Evolutionary conservation across 805 yeast genomes (phyloP).

Genomic region (Ogataea naganishii): DNA sequence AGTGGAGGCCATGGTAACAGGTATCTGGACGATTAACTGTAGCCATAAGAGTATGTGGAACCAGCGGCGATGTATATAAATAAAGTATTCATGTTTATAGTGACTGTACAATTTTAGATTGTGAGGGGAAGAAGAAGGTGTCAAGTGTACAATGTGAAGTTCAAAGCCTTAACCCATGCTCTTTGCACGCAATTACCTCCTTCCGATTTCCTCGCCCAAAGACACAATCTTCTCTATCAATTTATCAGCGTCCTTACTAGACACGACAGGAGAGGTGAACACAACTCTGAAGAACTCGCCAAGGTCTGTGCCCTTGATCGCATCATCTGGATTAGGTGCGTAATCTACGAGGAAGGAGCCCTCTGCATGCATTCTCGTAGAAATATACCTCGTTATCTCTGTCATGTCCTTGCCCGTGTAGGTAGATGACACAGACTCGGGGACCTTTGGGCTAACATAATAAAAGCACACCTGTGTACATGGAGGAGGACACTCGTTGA

Average conservation of each 20-base stretch:
- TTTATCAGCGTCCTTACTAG: constrained; percentile 34
- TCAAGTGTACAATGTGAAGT: not conserved
- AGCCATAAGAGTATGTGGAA: constrained; percentile 1
- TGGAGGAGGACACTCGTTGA: constrained; percentile 54
- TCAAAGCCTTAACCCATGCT: constrained; percentile 1
- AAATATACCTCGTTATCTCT: constrained; percentile 50
- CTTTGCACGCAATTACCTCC: constrained; percentile 1
- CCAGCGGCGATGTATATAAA: too few relatives aligned
- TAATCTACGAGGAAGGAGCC: constrained; percentile 73
- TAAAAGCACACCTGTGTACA: constrained; percentile 82
- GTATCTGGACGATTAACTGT: constrained; percentile 1
- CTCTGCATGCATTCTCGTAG: constrained; percentile 44
- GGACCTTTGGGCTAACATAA: constrained; percentile 39
- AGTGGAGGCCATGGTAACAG: too few relatives aligned
- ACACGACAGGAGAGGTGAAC: constrained; percentile 60
- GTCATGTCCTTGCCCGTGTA: constrained; percentile 34
- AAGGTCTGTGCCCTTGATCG: constrained; percentile 28
- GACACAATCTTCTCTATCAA: constrained; percentile 29
- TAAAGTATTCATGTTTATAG: too few relatives aligned
- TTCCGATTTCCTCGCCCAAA: constrained; percentile 22
- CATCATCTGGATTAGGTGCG: constrained; percentile 55
- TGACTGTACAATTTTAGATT: too few relatives aligned
- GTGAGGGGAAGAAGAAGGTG: too few relatives aligned
- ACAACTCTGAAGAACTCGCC: constrained; percentile 87
- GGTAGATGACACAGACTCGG: not conserved